Conservation (phyloP, 1,284 basidiomycete species). For the Malassezia slooffiae region DNA sequence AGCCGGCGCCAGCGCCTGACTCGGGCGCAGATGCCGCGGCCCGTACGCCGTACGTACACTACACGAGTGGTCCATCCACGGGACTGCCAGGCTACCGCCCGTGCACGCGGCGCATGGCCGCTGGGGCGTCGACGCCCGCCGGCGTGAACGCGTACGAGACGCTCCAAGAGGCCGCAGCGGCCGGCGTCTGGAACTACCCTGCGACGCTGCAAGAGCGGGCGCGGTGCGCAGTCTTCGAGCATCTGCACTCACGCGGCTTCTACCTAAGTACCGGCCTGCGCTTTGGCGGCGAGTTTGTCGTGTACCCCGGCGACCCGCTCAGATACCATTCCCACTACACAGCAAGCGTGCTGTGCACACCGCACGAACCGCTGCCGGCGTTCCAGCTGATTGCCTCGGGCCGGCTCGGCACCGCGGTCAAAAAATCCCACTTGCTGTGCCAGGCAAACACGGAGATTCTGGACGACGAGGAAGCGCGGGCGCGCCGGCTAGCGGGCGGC, state of each 20-base stretch:
- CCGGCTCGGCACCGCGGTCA: conserved; percentile 87
- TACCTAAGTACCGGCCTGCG: conserved; percentile 77
- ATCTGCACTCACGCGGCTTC: conserved; percentile 67
- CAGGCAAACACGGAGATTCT: conserved; percentile 26
- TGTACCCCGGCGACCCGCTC: conserved; percentile 92
- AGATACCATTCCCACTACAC: conserved; percentile 96
- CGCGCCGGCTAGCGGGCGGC: neutral
- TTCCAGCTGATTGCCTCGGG: conserved; percentile 92
- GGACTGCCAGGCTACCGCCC: conserved; percentile 23
- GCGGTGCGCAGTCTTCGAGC: conserved; percentile 65
- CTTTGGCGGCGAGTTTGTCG: conserved; percentile 89
- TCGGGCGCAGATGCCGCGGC: conserved; percentile 56
- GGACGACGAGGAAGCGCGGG: conserved; percentile 5
- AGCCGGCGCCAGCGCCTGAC: conserved; percentile 48
- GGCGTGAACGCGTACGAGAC: conserved; percentile 48
- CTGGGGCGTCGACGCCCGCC: neutral
- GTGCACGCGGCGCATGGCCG: neutral
- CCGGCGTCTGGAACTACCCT: conserved; percentile 69
- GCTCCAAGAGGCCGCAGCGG: conserved; percentile 56
- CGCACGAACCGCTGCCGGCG: conserved; percentile 57
- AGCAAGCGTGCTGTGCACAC: conserved; percentile 64
- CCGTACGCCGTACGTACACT: conserved; percentile 39
- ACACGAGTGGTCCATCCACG: conserved; percentile 12
- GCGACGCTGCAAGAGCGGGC: conserved; percentile 57
- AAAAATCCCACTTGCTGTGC: conserved; percentile 86